phyloP scores from a whole-genome alignment of 345 rosid genomes.

The Lumnitzera littorea region DNA sequence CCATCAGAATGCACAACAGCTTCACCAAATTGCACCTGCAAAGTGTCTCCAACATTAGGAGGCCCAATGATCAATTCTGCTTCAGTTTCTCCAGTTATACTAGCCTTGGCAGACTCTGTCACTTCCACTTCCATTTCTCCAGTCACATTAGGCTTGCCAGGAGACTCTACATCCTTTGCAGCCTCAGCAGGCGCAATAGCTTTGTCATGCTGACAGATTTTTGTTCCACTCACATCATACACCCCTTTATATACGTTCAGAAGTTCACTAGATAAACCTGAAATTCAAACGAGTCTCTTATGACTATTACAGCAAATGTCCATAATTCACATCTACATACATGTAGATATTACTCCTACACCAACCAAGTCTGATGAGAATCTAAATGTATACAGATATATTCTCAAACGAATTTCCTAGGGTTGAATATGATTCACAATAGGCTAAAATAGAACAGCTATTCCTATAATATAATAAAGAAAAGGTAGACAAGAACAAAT shows the following conservation, averaged over 20 bases:
- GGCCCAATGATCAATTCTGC: conserved; percentile 21
- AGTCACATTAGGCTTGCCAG: conserved; percentile 20
- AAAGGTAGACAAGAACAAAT: too few relatives aligned
- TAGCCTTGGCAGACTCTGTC: conserved; percentile 11
- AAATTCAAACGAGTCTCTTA: conserved; percentile 15
- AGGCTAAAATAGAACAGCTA: too few relatives aligned
- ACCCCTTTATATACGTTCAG: conserved; percentile 43
- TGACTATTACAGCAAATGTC: background rate
- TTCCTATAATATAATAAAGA: too few relatives aligned
- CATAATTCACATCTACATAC: too few relatives aligned
- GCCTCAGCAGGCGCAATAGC: conserved; percentile 29
- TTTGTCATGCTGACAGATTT: conserved; percentile 36
- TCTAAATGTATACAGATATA: too few relatives aligned
- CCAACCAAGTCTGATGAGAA: too few relatives aligned
- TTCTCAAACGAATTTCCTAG: too few relatives aligned
- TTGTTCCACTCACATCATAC: conserved; percentile 56
- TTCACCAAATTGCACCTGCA: conserved; percentile 24
- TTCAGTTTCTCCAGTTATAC: conserved; percentile 30
- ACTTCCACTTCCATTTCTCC: conserved; percentile 33
- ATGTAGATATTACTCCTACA: too few relatives aligned
- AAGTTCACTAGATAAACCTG: conserved; percentile 73
- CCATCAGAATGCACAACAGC: conserved; percentile 13
- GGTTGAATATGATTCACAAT: too few relatives aligned
- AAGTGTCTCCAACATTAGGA: conserved; percentile 17
- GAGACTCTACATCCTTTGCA: conserved; percentile 30